Evolutionary conservation across 805 yeast species (phyloP).

Genomic region (Danielia reshetovae): DNA sequence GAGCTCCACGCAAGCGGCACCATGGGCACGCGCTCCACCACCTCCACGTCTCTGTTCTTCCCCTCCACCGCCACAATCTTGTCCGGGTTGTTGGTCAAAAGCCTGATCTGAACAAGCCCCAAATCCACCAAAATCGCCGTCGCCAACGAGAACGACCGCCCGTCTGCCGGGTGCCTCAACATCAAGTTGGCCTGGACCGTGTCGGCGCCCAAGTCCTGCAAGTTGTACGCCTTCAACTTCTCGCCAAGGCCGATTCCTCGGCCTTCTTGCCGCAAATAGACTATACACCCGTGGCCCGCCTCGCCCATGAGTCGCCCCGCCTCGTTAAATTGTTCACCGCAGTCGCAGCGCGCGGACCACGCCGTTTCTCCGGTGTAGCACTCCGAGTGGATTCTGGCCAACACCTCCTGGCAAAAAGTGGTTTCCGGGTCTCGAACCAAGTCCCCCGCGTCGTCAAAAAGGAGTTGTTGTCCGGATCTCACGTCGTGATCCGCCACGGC

Average conservation of each 20-base stretch:
- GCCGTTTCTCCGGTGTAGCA: slow-evolving; percentile 99
- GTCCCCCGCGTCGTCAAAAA: slow-evolving; percentile 32
- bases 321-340: slow-evolving; percentile 98
- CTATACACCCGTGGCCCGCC: slow-evolving; percentile 88
- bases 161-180: slow-evolving; percentile 96
- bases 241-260: slow-evolving; percentile 99
- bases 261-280: slow-evolving; percentile 95
- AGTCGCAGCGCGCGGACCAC: slow-evolving; percentile 98
- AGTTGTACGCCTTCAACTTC: slow-evolving; percentile 90
- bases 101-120: slow-evolving; percentile 64
- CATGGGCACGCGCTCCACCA: slow-evolving; percentile 92
- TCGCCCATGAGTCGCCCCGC: slow-evolving; percentile 92
- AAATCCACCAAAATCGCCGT: slow-evolving; percentile 88
- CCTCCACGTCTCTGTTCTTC: slow-evolving; percentile 65
- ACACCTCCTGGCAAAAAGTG: slow-evolving; percentile 37
- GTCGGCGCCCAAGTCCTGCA: slow-evolving; percentile 97
- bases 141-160: slow-evolving; percentile 89
- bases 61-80: slow-evolving; percentile 95
- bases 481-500: slow-evolving; percentile 58
- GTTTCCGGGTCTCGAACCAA: slow-evolving; percentile 21
- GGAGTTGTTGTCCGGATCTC: slow-evolving; percentile 18
- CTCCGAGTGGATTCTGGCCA: slow-evolving; percentile 92
- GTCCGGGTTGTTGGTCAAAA: slow-evolving; percentile 94
- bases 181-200: slow-evolving; percentile 94
- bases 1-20: slow-evolving; percentile 86